Evolutionary conservation across 331 rosid genomes (phyloP).

Genomic region (Quercus phellos): DNA sequence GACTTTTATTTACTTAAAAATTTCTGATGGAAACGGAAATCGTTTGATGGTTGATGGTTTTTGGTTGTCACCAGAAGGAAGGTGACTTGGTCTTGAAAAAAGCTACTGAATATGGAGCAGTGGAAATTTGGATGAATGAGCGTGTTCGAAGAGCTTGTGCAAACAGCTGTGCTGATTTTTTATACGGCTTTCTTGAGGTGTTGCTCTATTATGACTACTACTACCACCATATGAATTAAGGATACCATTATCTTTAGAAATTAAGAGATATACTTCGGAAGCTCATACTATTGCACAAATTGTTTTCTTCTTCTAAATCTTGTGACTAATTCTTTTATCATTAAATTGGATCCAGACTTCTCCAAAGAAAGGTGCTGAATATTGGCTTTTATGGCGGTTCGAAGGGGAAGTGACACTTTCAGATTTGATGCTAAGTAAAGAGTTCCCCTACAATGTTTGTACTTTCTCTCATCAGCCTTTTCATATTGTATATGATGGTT

Average conservation of each 20-base stretch:
- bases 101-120: constrained; percentile 98
- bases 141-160: constrained; percentile 92
- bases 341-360: constrained; percentile 49
- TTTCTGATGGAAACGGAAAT: background rate
- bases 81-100: constrained; percentile 90
- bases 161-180: constrained; percentile 83
- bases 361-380: constrained; percentile 64
- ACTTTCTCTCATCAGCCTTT: constrained; percentile 30
- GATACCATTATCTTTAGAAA: constrained; percentile 20
- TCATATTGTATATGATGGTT: constrained; percentile 1
- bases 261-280: background rate
- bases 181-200: constrained; percentile 93
- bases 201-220: constrained; percentile 39
- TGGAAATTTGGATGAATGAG: constrained; percentile 99
- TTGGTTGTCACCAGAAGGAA: constrained; percentile 55
- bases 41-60: constrained; percentile 20
- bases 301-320: constrained; percentile 7
- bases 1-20: background rate
- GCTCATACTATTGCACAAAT: background rate
- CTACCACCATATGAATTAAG: constrained; percentile 13
- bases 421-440: constrained; percentile 80
- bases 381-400: constrained; percentile 91
- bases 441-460: constrained; percentile 94
- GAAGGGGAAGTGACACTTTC: constrained; percentile 84
- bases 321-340: constrained; percentile 10